These are phyloP conservation scores for Pythium rishiriense DNA, from an alignment of 352 stramenopile species.

Conservation along the genomic window DNA sequence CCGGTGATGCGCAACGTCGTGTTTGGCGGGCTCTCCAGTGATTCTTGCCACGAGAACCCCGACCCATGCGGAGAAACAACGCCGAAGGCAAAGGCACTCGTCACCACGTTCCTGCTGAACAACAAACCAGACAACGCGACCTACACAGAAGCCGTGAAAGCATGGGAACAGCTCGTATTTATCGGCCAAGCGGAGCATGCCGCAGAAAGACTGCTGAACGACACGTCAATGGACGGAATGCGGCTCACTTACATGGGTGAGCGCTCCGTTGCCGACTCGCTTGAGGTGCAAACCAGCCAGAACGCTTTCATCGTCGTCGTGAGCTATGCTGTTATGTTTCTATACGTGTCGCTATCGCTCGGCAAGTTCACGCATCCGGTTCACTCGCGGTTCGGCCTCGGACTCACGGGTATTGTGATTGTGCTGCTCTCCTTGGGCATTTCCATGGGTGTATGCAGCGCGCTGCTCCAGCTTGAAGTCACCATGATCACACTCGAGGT, in stretches of 20 bases:
- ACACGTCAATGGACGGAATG: slow-evolving; percentile 42
- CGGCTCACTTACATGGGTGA: slow-evolving; percentile 86
- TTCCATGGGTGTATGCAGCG: slow-evolving; percentile 68
- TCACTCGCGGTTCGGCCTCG: slow-evolving; percentile 77
- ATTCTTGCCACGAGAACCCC: slow-evolving; percentile 72
- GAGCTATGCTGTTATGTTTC: slow-evolving; percentile 91
- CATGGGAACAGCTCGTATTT: slow-evolving; percentile 85
- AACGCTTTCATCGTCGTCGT: slow-evolving; percentile 88
- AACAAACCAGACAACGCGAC: slow-evolving; percentile 73
- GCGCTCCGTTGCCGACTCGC: slow-evolving; percentile 80
- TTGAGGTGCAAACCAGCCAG: slow-evolving; percentile 83
- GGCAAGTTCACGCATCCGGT: slow-evolving; percentile 69
- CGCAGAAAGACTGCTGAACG: background rate
- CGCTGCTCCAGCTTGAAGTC: slow-evolving; percentile 71
- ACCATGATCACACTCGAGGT: slow-evolving; percentile 93
- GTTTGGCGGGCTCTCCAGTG: slow-evolving; percentile 69
- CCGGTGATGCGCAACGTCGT: slow-evolving; percentile 89
- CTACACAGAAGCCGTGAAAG: slow-evolving; percentile 70
- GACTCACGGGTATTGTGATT: slow-evolving; percentile 83
- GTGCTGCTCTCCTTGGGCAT: slow-evolving; percentile 78
- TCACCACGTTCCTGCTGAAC: slow-evolving; percentile 89
- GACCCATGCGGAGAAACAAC: slow-evolving; percentile 85
- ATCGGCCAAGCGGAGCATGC: slow-evolving; percentile 37
- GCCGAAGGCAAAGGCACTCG: slow-evolving; percentile 68
- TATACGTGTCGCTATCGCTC: slow-evolving; percentile 87